Base-by-base conservation (phyloP, 495 filamentous ascomycete species). In the Podospora pseudocomata region DNA sequence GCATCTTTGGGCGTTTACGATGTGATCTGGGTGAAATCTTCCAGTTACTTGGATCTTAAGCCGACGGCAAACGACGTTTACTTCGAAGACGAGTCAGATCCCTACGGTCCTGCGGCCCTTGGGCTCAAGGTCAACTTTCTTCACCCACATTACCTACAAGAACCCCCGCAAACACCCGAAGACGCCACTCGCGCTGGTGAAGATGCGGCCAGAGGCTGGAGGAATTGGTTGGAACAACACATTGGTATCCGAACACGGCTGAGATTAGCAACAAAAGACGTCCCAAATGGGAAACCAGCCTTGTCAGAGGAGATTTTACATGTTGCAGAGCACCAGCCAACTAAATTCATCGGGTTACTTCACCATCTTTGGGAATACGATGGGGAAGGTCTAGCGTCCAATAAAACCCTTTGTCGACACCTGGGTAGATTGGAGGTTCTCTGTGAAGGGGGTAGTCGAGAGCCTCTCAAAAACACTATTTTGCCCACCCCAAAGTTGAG, bases 221-320 rank as follows among this genome's bases (percentile, higher is more conserved):
- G 63, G 58, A n/a, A 54, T 2, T 74, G 72, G 72, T 15, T 74
- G 0, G 58, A 68, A 7, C 15, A 68, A 5, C 11, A 32, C 2
- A 58, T 53, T 3, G 60, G 66, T 5, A 53, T 68, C 0, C 72
- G 65, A 7, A 15, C 64, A 39, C 53, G 55, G 16, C 63, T 67
- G 20, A 63, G 64, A 27, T 53, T 71, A 39, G 28, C 71, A 9
- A 27, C 26, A 23, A 18, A 5, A 1, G 7, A 66, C n/a, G 23
- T n/a, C 23, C 1, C 18, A 23, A 23, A 1, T 26, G 55, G 55
- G 5, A 16, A 58, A 1, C 13, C 18, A 19, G n/a, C 39, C 16
- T 63, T 78, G 28, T 76, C 71, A 4, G 34, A 68, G 6, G 72
- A 76, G 63, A 73, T 68, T 23, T 60, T 68, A 6, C 72, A 73